phyloP scores from a whole-genome alignment of 768 basidiomycete genomes.

The Pisolithus sp. region DNA sequence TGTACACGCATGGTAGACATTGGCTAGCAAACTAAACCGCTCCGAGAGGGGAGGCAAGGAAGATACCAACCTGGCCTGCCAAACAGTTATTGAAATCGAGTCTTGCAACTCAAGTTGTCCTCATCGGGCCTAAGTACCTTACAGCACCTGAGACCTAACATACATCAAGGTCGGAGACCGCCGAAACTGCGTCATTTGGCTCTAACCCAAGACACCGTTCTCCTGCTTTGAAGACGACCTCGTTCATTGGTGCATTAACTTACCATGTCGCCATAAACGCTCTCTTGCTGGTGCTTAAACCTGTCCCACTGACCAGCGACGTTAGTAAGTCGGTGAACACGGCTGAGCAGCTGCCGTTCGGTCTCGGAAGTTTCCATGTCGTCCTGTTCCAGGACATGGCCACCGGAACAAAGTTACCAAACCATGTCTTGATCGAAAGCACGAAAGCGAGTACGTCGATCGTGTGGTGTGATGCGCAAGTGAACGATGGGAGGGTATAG shows the following conservation, averaged over 20 bases:
- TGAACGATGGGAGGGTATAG: constrained; percentile 41
- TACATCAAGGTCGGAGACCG: too few relatives aligned
- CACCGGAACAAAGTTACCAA: constrained; percentile 41
- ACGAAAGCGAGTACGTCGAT: constrained; percentile 35
- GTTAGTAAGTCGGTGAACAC: constrained; percentile 1
- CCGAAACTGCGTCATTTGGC: too few relatives aligned
- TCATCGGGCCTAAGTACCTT: too few relatives aligned
- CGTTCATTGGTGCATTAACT: constrained; percentile 52
- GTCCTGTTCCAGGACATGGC: constrained; percentile 46
- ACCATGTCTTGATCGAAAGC: constrained; percentile 33
- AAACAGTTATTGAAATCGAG: too few relatives aligned
- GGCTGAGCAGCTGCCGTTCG: constrained; percentile 26
- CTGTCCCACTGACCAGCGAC: constrained; percentile 16
- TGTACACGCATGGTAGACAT: too few relatives aligned
- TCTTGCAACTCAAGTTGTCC: too few relatives aligned
- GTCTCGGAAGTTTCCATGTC: constrained; percentile 60
- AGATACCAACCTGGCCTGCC: too few relatives aligned
- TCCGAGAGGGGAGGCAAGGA: too few relatives aligned
- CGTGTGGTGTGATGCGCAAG: constrained; percentile 57
- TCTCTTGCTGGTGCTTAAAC: constrained; percentile 50
- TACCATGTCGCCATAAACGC: constrained; percentile 31
- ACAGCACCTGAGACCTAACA: too few relatives aligned
- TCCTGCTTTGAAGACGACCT: constrained; percentile 45
- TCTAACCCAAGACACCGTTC: constrained; percentile 38
- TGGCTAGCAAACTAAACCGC: too few relatives aligned